Evolutionary conservation across 768 basidiomycete genomes (phyloP).

Genomic region (Daedaleopsis nitida): DNA sequence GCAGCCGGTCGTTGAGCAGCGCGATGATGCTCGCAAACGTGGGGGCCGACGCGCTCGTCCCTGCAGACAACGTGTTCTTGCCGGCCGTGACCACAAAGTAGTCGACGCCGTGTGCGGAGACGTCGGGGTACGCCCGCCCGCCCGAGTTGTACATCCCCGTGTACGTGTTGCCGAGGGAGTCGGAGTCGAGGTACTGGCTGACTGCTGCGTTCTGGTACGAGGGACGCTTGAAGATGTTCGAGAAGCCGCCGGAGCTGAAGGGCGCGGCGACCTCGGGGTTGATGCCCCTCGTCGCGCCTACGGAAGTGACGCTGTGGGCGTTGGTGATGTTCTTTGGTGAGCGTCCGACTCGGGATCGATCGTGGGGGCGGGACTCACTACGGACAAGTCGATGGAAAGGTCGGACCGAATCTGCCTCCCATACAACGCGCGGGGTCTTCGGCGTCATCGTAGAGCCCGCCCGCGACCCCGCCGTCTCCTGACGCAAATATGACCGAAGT

Average conservation of each 20-base stretch:
- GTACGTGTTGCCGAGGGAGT: slow-evolving; percentile 25
- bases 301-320: slow-evolving; percentile 18
- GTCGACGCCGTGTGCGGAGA: slow-evolving; percentile 46
- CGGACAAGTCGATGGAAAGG: slow-evolving; percentile 29
- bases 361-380: slow-evolving; percentile 14
- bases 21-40: slow-evolving; percentile 34
- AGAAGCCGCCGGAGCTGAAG: slow-evolving; percentile 26
- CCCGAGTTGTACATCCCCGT: slow-evolving; percentile 30
- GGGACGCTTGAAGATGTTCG: slow-evolving; percentile 21
- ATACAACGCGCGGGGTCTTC: slow-evolving; percentile 8
- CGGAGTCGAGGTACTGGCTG: neutral
- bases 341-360: neutral
- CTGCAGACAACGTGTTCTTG: slow-evolving; percentile 40
- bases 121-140: slow-evolving; percentile 43
- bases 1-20: slow-evolving; percentile 37
- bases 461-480: slow-evolving; percentile 27
- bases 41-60: slow-evolving; percentile 40
- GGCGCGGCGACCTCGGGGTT: slow-evolving; percentile 17
- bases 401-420: slow-evolving; percentile 13
- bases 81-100: slow-evolving; percentile 62
- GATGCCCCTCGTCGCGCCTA: slow-evolving; percentile 16
- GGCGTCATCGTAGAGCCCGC: neutral
- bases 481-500: slow-evolving; percentile 28
- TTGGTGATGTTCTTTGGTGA: neutral
- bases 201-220: slow-evolving; percentile 19